Conservation (phyloP, 352 stramenopile species). For the Globisporangium carolinianum region DNA sequence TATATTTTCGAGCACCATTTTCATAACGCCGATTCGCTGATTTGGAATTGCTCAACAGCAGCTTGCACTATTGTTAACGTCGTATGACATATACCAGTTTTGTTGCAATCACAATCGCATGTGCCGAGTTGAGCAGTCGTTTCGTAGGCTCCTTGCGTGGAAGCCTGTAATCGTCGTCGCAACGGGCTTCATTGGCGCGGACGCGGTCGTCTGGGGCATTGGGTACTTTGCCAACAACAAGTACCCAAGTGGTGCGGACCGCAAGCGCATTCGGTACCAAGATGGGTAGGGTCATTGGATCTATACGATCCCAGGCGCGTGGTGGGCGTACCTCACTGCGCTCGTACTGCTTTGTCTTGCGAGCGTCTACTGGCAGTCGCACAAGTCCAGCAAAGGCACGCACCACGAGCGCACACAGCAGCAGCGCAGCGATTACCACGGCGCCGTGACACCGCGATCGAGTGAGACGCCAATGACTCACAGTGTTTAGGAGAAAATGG, state of each 20-base stretch:
- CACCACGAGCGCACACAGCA: constrained; percentile 3
- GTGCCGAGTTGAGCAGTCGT: background rate
- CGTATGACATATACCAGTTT: too few relatives aligned
- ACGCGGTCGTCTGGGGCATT: constrained; percentile 43
- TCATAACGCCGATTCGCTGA: too few relatives aligned
- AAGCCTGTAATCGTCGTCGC: constrained; percentile 41
- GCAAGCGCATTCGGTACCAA: constrained; percentile 34
- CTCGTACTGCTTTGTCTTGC: constrained; percentile 39
- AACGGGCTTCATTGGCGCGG: constrained; percentile 56
- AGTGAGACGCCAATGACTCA: too few relatives aligned
- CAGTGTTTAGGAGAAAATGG: too few relatives aligned
- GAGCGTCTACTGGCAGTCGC: constrained; percentile 30
- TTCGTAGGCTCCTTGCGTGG: constrained; percentile 42
- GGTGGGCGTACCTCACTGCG: constrained; percentile 58
- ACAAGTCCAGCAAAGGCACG: constrained; percentile 8
- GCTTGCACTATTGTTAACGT: too few relatives aligned
- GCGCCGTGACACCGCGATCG: too few relatives aligned
- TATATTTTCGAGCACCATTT: too few relatives aligned
- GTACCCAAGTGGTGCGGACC: constrained; percentile 54
- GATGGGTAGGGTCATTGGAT: constrained; percentile 19
- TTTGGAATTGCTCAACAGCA: too few relatives aligned
- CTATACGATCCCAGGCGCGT: constrained; percentile 38
- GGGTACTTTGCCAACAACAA: constrained; percentile 62
- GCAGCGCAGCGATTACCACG: background rate
- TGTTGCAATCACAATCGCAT: too few relatives aligned